phyloP scores from a whole-genome alignment of 2,329 filamentous ascomycete genomes.

The Aureobasidium sp. region DNA sequence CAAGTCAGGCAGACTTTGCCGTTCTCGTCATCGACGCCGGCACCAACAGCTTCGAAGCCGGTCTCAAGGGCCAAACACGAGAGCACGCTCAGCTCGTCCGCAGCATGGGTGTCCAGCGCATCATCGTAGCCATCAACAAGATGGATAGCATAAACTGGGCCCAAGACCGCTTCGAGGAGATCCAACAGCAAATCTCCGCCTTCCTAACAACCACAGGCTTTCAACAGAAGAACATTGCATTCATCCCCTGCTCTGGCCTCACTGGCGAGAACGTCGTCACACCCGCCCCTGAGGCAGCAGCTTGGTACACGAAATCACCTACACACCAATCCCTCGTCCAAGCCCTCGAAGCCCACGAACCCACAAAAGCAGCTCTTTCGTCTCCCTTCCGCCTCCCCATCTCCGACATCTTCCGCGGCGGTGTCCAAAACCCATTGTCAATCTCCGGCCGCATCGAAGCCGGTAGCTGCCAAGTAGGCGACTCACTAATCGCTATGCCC shows the following conservation, averaged over 20 bases:
- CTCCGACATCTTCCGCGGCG: constrained; percentile 74
- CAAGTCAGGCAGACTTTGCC: constrained; percentile 91
- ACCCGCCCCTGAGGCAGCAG: constrained; percentile 41
- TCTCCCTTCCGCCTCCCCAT: constrained; percentile 82
- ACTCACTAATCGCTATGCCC: constrained; percentile 70
- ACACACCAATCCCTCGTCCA: constrained; percentile 60
- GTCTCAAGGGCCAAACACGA: constrained; percentile 84
- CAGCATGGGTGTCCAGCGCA: constrained; percentile 79
- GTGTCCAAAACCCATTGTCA: constrained; percentile 71
- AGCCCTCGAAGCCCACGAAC: constrained; percentile 75
- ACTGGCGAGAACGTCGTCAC: constrained; percentile 76
- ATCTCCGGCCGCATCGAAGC: constrained; percentile 80
- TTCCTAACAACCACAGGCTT: constrained; percentile 82
- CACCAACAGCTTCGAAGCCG: constrained; percentile 86
- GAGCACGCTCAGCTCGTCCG: constrained; percentile 86
- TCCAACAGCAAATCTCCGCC: constrained; percentile 70
- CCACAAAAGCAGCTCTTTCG: constrained; percentile 55
- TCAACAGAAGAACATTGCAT: constrained; percentile 68
- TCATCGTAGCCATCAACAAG: constrained; percentile 93
- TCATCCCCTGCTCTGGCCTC: constrained; percentile 84
- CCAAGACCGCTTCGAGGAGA: constrained; percentile 73
- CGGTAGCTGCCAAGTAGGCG: constrained; percentile 76
- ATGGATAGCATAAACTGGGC: constrained; percentile 84
- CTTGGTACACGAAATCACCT: constrained; percentile 65
- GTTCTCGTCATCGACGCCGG: constrained; percentile 89